Conservation (phyloP, 139 green algal genomes). For the Coelastrella sp. region DNA sequence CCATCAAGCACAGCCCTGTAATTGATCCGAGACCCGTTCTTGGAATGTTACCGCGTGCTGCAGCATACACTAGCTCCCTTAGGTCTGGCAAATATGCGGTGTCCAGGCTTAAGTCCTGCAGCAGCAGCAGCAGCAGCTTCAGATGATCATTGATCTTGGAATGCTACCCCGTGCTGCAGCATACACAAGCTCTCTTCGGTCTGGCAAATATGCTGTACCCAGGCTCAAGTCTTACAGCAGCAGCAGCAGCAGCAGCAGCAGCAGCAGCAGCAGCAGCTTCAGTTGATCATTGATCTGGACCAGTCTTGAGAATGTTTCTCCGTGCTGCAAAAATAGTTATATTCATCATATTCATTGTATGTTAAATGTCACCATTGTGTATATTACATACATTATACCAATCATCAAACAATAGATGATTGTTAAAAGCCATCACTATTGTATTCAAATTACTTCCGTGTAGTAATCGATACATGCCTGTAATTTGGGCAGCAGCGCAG, state of each 20-base stretch:
- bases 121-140: neutral
- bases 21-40: neutral
- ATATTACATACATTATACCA: no score
- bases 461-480: neutral
- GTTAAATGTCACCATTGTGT: neutral
- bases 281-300: neutral
- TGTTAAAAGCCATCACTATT: no score
- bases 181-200: constrained; percentile 8
- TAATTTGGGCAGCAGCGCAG: constrained; percentile 3
- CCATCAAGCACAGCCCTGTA: constrained; percentile 42
- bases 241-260: neutral
- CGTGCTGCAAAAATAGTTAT: neutral
- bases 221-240: neutral
- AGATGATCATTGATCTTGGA: neutral
- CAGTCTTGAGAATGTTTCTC: neutral
- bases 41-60: neutral
- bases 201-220: neutral
- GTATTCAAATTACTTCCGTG: no score
- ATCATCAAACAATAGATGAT: no score
- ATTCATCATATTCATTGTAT: neutral
- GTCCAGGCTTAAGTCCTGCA: constrained; percentile 16
- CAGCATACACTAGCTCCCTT: constrained; percentile 13
- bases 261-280: neutral
- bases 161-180: neutral
- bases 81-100: neutral